A percentile compares a stretch with the other conserved stretches of the same genome.
phyloP scores from a whole-genome alignment of 140 eudicot genomes.

The Oenanthe javanica region DNA sequence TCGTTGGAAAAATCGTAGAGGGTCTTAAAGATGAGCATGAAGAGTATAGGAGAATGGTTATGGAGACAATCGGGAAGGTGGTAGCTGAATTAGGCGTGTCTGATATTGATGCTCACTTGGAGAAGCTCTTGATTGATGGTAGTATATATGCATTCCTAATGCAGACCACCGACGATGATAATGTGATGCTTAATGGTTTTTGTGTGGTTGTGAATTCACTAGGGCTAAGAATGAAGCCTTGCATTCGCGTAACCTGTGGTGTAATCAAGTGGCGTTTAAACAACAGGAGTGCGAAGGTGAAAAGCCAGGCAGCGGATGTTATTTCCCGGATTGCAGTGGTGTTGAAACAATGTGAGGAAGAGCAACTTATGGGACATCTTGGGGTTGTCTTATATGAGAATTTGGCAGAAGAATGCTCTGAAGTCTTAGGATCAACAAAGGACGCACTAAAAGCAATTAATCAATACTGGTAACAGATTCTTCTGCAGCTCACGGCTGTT shows the following conservation, averaged over 20 bases:
- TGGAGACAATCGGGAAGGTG: conserved; percentile 94
- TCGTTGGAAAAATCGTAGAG: conserved; percentile 74
- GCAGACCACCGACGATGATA: conserved; percentile 84
- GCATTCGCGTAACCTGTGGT: conserved; percentile 66
- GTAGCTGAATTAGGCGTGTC: conserved; percentile 77
- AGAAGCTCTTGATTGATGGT: conserved; percentile 18
- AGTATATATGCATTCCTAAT: conserved; percentile 64
- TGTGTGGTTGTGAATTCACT: conserved; percentile 86
- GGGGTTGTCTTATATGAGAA: conserved; percentile 89
- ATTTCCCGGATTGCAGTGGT: conserved; percentile 84
- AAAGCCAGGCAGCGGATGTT: conserved; percentile 80
- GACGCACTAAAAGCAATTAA: conserved; percentile 80
- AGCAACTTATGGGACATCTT: conserved; percentile 89
- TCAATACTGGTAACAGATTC: too few species aligned
- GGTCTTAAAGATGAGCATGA: conserved; percentile 36
- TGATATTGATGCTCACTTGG: conserved; percentile 76
- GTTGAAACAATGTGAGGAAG: conserved; percentile 90
- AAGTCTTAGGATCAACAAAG: conserved; percentile 78
- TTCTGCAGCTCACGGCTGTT: too few species aligned
- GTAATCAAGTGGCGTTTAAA: conserved; percentile 79
- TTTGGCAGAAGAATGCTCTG: conserved; percentile 91
- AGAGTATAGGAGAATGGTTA: conserved; percentile 3
- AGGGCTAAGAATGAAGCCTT: conserved; percentile 66
- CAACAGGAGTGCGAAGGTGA: conserved; percentile 88
- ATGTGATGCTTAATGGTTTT: conserved; percentile 89